These are phyloP conservation scores for Cruciata laevipes DNA, from an alignment of 257 asterid species.

Conservation along the genomic window DNA sequence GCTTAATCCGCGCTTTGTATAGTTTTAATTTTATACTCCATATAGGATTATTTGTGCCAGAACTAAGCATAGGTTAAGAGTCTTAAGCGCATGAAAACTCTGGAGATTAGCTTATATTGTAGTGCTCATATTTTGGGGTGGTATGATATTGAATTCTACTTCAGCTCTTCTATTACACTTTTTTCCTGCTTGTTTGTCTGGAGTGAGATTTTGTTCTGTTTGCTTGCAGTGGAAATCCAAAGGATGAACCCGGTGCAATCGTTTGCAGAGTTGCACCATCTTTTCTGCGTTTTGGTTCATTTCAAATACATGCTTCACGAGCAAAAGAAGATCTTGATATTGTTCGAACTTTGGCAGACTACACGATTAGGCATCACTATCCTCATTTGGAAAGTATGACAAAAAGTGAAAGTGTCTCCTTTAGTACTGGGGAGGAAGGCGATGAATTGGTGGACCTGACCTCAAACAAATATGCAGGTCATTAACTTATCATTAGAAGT, in stretches of 20 bases:
- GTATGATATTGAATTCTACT: background rate
- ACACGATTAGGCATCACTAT: conserved; percentile 75
- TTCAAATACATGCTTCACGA: conserved; percentile 85
- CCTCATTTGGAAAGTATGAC: conserved; percentile 76
- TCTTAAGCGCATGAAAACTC: background rate
- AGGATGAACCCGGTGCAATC: conserved; percentile 97
- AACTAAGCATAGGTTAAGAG: background rate
- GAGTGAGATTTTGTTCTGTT: conserved; percentile 6
- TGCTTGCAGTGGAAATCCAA: conserved; percentile 82
- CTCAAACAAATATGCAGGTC: conserved; percentile 95
- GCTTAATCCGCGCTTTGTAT: background rate
- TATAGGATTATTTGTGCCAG: background rate
- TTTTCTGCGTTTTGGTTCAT: conserved; percentile 93
- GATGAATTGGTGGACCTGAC: conserved; percentile 82
- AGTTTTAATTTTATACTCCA: background rate
- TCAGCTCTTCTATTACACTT: background rate
- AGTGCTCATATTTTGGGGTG: background rate
- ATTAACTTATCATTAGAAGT: background rate
- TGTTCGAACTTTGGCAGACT: conserved; percentile 79
- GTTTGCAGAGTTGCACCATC: conserved; percentile 93
- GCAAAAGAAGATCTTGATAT: conserved; percentile 67
- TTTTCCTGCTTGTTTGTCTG: background rate
- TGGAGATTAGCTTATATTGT: background rate
- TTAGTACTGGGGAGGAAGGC: conserved; percentile 79
- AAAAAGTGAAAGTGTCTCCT: conserved; percentile 73